Conservation (phyloP, 2,329 filamentous ascomycete genomes). For the Xylariaceae sp. region DNA sequence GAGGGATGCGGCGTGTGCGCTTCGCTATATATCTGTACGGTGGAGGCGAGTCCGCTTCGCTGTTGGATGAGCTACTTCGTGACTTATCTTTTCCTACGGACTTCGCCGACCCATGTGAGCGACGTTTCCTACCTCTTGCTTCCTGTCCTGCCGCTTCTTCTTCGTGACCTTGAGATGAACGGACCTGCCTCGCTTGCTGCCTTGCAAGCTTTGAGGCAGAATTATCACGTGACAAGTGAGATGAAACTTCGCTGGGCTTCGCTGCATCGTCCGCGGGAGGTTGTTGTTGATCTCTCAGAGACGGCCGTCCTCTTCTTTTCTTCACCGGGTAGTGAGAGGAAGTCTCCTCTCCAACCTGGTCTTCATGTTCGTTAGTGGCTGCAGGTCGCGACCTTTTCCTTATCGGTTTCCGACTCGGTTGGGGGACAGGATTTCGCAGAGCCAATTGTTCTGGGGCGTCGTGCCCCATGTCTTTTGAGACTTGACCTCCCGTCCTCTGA, state of each 20-base stretch:
- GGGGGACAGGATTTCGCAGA: background rate
- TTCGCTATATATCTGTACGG: conserved; percentile 50
- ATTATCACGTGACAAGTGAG: too few species aligned
- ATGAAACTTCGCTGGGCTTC: background rate
- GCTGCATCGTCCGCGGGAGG: conserved; percentile 3
- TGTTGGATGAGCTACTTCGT: conserved; percentile 21
- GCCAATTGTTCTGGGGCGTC: background rate
- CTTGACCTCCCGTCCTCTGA: conserved; percentile 11
- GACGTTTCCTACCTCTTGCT: background rate
- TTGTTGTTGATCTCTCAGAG: conserved; percentile 18
- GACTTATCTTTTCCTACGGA: conserved; percentile 6
- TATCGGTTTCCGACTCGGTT: conserved; percentile 1
- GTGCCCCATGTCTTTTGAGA: background rate
- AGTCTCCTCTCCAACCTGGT: conserved; percentile 7
- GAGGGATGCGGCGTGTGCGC: conserved; percentile 52
- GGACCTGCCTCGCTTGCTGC: conserved; percentile 1
- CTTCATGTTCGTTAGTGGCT: conserved; percentile 2
- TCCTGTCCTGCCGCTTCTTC: conserved; percentile 8
- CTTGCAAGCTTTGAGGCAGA: too few species aligned
- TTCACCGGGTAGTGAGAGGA: conserved; percentile 5
- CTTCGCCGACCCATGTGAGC: background rate
- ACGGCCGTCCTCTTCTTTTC: conserved; percentile 26
- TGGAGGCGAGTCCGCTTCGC: conserved; percentile 21
- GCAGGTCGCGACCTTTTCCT: conserved; percentile 4
- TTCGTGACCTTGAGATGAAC: conserved; percentile 11